Evolutionary conservation across 2,329 filamentous ascomycete genomes (phyloP).

Genomic region (Dryadomyces quercivorus): DNA sequence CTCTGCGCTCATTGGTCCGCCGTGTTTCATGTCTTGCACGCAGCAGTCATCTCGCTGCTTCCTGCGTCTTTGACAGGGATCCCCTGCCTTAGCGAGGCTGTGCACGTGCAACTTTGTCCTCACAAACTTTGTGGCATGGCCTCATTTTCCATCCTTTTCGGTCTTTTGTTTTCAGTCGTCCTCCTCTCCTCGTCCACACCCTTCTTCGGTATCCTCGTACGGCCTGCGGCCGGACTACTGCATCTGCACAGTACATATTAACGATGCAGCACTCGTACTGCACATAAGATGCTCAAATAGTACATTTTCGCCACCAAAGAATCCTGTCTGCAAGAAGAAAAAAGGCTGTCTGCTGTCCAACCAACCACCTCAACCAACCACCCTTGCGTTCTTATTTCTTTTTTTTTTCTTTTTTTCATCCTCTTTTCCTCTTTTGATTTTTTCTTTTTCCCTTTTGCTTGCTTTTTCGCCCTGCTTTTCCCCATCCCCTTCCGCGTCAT

Average conservation of each 20-base stretch:
- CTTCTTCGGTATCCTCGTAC: not conserved
- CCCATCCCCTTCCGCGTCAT: not conserved
- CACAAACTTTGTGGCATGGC: too few species aligned
- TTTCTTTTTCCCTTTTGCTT: not conserved
- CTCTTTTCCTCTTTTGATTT: not conserved
- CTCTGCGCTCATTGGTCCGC: not conserved
- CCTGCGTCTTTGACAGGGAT: conserved; percentile 5
- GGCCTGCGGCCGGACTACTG: not conserved
- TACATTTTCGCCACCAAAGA: too few species aligned
- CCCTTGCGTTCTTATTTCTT: not conserved
- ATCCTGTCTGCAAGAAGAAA: too few species aligned
- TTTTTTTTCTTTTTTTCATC: not conserved
- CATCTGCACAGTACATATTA: not conserved
- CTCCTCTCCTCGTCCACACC: not conserved
- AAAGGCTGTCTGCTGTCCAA: too few species aligned
- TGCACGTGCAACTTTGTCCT: conserved; percentile 2
- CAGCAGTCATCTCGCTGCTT: not conserved
- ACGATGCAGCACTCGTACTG: not conserved
- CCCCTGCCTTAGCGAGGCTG: conserved; percentile 6
- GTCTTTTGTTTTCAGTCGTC: not conserved
- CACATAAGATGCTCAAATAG: not conserved
- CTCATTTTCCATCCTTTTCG: too few species aligned
- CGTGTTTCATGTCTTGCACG: not conserved
- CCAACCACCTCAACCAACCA: too few species aligned
- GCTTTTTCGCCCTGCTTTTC: too few species aligned